Evolutionary conservation across 371 early-diverging fungal genomes (phyloP).

Genomic region (Rhizomucor pusillus): DNA sequence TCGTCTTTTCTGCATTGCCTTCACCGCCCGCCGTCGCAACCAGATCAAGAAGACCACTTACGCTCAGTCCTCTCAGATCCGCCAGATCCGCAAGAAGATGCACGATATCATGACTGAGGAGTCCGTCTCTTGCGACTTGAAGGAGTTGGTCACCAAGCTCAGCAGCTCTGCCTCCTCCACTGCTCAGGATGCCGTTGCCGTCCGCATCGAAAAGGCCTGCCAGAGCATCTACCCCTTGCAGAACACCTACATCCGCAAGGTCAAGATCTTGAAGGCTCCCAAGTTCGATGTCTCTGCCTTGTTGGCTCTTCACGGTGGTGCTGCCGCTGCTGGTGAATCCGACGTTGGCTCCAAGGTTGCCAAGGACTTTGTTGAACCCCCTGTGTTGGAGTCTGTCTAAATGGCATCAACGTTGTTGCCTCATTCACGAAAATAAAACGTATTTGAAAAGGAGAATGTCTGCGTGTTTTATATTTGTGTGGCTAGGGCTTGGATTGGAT

Average conservation of each 20-base stretch:
- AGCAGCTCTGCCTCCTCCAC: conserved; percentile 57
- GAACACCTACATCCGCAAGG: conserved; percentile 98
- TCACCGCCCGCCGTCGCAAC: conserved; percentile 96
- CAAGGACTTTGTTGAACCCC: conserved; percentile 86
- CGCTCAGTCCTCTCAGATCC: conserved; percentile 96
- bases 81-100: conserved; percentile 99
- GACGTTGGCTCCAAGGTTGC: conserved; percentile 76
- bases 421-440: no score
- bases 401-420: no score
- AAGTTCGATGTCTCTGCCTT: conserved; percentile 95
- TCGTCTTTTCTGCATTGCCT: conserved; percentile 97
- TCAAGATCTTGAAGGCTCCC: conserved; percentile 99
- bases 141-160: conserved; percentile 97
- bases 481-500: not conserved
- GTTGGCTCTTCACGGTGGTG: conserved; percentile 93
- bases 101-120: conserved; percentile 97
- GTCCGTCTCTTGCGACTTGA: conserved; percentile 88
- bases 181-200: conserved; percentile 83
- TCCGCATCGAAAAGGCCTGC: conserved; percentile 97
- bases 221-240: conserved; percentile 99
- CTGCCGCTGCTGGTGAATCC: conserved; percentile 67
- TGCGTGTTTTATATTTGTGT: no score
- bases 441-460: no score
- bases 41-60: conserved; percentile 99
- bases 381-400: conserved; percentile 76